A percentile compares a stretch with the other conserved stretches of the same genome.
Conservation (phyloP, 192 early-diverging fungal species). For the Gaertneriomyces sp. region DNA sequence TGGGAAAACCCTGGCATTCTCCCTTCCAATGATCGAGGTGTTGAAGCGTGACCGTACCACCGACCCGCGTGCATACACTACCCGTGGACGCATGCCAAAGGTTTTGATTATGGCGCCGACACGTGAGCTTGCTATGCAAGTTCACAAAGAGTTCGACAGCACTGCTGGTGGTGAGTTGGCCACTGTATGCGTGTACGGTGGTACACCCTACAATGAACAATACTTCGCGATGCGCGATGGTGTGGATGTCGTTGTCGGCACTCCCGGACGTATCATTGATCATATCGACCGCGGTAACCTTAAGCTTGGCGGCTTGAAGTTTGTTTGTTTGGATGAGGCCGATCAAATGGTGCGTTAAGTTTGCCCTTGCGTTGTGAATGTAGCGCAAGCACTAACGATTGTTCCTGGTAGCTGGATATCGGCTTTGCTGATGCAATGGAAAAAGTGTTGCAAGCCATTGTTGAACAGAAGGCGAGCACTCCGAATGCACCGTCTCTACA, state of each 20-base stretch:
- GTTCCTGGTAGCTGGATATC: slow-evolving; percentile 49
- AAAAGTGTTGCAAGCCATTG: slow-evolving; percentile 66
- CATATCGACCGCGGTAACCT: slow-evolving; percentile 79
- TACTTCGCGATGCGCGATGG: slow-evolving; percentile 48
- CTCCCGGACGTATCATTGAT: slow-evolving; percentile 86
- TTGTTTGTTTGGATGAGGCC: slow-evolving; percentile 66
- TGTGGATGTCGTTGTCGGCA: slow-evolving; percentile 88
- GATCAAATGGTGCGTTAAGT: slow-evolving; percentile 70
- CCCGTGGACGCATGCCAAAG: slow-evolving; percentile 73
- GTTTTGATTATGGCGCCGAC: slow-evolving; percentile 87
- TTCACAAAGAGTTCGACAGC: slow-evolving; percentile 46
- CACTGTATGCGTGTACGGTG: slow-evolving; percentile 79
- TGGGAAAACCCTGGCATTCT: slow-evolving; percentile 94
- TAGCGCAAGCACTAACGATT: background rate
- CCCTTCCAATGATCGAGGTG: slow-evolving; percentile 85
- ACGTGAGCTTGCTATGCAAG: slow-evolving; percentile 73
- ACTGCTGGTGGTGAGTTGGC: slow-evolving; percentile 62
- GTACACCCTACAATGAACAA: slow-evolving; percentile 71
- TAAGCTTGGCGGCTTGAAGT: slow-evolving; percentile 57
- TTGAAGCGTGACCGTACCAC: slow-evolving; percentile 60
- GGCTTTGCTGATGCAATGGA: slow-evolving; percentile 84
- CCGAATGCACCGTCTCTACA: slow-evolving; percentile 39
- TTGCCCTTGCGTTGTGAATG: background rate
- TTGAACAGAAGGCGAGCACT: slow-evolving; percentile 67
- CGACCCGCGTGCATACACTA: slow-evolving; percentile 32